These are phyloP conservation scores for Phytomonas francai DNA, from an alignment of 208 protist genomes.

Conservation along the genomic window DNA sequence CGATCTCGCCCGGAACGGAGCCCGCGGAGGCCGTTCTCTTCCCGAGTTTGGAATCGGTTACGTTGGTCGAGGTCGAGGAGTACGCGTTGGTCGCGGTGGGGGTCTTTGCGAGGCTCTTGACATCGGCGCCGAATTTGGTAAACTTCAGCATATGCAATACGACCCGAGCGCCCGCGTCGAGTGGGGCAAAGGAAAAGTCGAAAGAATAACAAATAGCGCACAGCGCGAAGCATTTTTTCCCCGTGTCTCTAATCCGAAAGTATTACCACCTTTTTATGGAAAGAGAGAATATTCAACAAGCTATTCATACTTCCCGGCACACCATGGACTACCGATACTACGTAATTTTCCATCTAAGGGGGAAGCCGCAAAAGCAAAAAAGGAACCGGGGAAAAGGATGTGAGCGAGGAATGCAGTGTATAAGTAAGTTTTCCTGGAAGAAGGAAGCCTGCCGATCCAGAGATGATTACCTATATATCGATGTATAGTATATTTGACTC, in stretches of 20 bases:
- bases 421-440: neutral
- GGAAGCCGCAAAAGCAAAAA: too few relatives aligned
- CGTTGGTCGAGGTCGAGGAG: slow-evolving; percentile 53
- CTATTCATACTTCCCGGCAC: neutral
- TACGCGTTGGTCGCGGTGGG: slow-evolving; percentile 24
- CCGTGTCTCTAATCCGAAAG: neutral
- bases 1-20: slow-evolving; percentile 13
- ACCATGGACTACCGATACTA: neutral
- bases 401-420: neutral
- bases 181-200: slow-evolving; percentile 17
- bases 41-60: slow-evolving; percentile 41
- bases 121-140: slow-evolving; percentile 36
- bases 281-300: neutral
- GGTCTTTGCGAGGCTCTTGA: slow-evolving; percentile 25
- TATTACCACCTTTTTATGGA: neutral
- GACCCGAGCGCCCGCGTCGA: slow-evolving; percentile 7
- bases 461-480: neutral
- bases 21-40: slow-evolving; percentile 21
- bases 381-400: neutral
- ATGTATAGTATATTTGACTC: neutral
- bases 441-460: neutral
- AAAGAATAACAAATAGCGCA: neutral
- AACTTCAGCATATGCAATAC: slow-evolving; percentile 69
- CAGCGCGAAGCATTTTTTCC: neutral
- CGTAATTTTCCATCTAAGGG: neutral